These are phyloP conservation scores for Adansonia gregorii DNA, from an alignment of 441 rosid genomes.

Conservation along the genomic window DNA sequence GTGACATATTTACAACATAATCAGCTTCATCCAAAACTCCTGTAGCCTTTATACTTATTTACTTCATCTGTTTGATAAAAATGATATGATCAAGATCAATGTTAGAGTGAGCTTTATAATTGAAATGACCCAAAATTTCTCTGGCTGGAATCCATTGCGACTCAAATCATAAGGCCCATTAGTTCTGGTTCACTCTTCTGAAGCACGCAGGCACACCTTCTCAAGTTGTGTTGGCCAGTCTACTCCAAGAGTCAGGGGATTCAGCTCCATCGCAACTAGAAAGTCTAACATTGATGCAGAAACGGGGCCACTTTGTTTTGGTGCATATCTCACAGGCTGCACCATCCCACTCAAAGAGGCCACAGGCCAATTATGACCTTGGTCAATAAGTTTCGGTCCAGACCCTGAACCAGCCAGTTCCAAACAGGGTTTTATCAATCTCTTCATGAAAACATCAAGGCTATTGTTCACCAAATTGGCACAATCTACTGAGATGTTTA, in stretches of 20 bases:
- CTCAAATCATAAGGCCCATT: slow-evolving; percentile 20
- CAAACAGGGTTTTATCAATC: slow-evolving; percentile 61
- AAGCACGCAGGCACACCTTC: slow-evolving; percentile 38
- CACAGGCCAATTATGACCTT: slow-evolving; percentile 15
- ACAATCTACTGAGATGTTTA: slow-evolving; percentile 51
- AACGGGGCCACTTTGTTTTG: slow-evolving; percentile 28
- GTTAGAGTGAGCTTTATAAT: slow-evolving; percentile 31
- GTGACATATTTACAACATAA: slow-evolving; percentile 41
- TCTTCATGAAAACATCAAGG: slow-evolving; percentile 52
- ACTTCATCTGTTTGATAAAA: slow-evolving; percentile 32
- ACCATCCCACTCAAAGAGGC: slow-evolving; percentile 26
- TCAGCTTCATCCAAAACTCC: slow-evolving; percentile 35
- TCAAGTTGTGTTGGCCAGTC: slow-evolving; percentile 53
- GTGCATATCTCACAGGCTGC: slow-evolving; percentile 28
- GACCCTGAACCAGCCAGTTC: slow-evolving; percentile 49
- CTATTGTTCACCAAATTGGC: slow-evolving; percentile 56
- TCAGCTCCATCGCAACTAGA: slow-evolving; percentile 48
- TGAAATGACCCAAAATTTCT: slow-evolving; percentile 29
- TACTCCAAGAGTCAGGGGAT: slow-evolving; percentile 48
- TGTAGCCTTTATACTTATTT: slow-evolving; percentile 30
- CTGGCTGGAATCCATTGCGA: not conserved
- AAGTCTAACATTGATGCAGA: slow-evolving; percentile 52
- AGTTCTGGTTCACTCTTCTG: slow-evolving; percentile 35
- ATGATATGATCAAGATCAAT: slow-evolving; percentile 26
- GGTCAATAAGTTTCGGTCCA: slow-evolving; percentile 27